Evolutionary conservation across 331 rosid genomes (phyloP), one percentile per base, ranked within the genome.

Genomic region (Rosa hybrid): DNA sequence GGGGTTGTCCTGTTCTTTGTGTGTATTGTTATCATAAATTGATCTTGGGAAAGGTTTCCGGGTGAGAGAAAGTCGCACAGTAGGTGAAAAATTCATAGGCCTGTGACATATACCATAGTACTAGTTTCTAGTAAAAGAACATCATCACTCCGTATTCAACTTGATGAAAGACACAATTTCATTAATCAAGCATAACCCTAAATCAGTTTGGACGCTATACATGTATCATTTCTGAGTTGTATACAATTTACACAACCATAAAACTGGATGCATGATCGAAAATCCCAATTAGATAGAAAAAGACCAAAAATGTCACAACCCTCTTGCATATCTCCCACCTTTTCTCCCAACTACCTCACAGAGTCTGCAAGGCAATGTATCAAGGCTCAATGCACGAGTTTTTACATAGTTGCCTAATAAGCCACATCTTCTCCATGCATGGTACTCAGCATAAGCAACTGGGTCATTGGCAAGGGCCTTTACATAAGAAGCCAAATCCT

Each of bases 341-440:
- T 77, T 89, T 83, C 87, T 89, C 88, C 97, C 87, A 53, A 93
- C 89, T 44, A 88, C 91, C 74, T 89, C 89, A 20, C 99, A 96
- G 48, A 93, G 82, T 54, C 99, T 91, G 70, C 99, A 96, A 0
- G 99, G 99, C 81, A 93, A 79, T 0, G 98, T 89, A 89, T 96
- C 99, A 3, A 96, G 95, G 83, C 99, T 93, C 83, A 86, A 1
- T 1, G 97, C 87, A 34, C 98, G 93, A 34, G 98, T 90, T 80
- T 86, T 91, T 17, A 83, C 71, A 34, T 96, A 96, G 86, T 87
- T 93, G 41, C 91, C 94, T 9, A 91, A 45, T 0, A 87, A 85
- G 4, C 98, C 94, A 2, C 98, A 96, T 89, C 99, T 83, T 88
- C 99, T 87, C 99, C 99, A 96, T 42, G 94, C 99, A 59, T 96